A percentile compares a stretch with the other conserved stretches of the same genome.
These are phyloP conservation scores for Alloteropsis semialata DNA, from an alignment of 176 grass and related monocot genomes.

Conservation along the genomic window DNA sequence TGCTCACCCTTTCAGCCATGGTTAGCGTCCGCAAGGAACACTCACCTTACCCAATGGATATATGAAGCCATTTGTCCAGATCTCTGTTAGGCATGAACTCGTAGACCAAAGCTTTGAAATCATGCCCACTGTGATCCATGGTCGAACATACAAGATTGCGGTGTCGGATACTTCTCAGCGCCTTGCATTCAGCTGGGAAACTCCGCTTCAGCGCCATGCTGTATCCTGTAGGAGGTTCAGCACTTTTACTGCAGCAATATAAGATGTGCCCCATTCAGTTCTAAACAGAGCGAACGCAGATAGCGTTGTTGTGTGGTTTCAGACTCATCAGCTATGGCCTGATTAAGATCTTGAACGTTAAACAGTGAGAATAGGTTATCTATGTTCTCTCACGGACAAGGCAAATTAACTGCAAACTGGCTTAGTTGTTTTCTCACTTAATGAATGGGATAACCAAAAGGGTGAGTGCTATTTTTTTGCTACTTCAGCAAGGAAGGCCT, in stretches of 20 bases:
- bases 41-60: not conserved
- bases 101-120: constrained; percentile 50
- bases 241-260: constrained; percentile 19
- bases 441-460: not conserved
- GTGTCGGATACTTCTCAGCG: constrained; percentile 17
- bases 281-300: not conserved
- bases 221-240: constrained; percentile 27
- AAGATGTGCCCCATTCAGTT: not conserved
- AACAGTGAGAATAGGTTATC: not conserved
- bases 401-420: not conserved
- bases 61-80: constrained; percentile 38
- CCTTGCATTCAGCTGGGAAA: constrained; percentile 44
- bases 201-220: constrained; percentile 28
- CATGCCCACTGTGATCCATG: constrained; percentile 29
- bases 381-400: not conserved
- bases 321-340: not conserved
- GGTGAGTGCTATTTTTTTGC: not conserved
- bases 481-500: not conserved
- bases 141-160: constrained; percentile 45
- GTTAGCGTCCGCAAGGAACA: not conserved
- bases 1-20: constrained; percentile 29
- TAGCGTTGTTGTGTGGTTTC: not conserved
- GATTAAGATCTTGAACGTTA: not conserved
- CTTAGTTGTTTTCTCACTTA: not conserved
- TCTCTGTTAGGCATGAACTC: constrained; percentile 50